These are phyloP conservation scores for Helotiales sp. DNA, from an alignment of 2,329 filamentous ascomycete species.

Conservation along the genomic window DNA sequence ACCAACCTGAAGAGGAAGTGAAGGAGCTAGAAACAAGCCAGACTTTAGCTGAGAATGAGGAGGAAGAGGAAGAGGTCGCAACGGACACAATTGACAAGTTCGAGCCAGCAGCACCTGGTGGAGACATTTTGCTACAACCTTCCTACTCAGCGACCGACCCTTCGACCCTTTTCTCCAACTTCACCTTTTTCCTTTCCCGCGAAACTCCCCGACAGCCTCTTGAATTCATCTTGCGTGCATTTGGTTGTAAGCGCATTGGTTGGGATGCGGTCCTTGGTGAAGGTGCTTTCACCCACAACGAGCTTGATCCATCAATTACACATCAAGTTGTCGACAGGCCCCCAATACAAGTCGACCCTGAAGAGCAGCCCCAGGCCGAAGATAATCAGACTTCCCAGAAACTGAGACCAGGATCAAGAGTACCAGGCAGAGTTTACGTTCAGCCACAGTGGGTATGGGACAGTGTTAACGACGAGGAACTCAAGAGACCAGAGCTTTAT, in stretches of 20 bases:
- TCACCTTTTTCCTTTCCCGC: slow-evolving; percentile 89
- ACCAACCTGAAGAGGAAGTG: slow-evolving; percentile 48
- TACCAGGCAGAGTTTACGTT: slow-evolving; percentile 89
- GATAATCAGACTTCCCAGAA: slow-evolving; percentile 64
- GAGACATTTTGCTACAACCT: slow-evolving; percentile 84
- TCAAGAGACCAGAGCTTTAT: slow-evolving; percentile 85
- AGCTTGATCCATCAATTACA: slow-evolving; percentile 84
- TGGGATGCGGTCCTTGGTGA: slow-evolving; percentile 92
- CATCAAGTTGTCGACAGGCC: slow-evolving; percentile 96
- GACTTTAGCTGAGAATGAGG: slow-evolving; percentile 40
- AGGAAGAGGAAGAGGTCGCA: slow-evolving; percentile 46
- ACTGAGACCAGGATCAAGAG: slow-evolving; percentile 64
- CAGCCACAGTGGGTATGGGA: slow-evolving; percentile 99
- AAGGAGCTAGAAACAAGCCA: slow-evolving; percentile 40
- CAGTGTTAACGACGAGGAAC: slow-evolving; percentile 85
- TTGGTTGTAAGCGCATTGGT: slow-evolving; percentile 92
- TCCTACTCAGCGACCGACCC: slow-evolving; percentile 63
- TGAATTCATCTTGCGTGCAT: slow-evolving; percentile 90
- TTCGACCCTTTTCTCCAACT: slow-evolving; percentile 78
- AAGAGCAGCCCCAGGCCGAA: slow-evolving; percentile 50
- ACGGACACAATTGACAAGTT: slow-evolving; percentile 84
- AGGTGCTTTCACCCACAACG: slow-evolving; percentile 88
- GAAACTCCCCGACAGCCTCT: slow-evolving; percentile 89
- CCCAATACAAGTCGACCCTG: slow-evolving; percentile 59
- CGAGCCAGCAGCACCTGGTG: slow-evolving; percentile 77